These are phyloP conservation scores for Diaporthe sp. DNA, from an alignment of 2,329 filamentous ascomycete species.

Conservation along the genomic window DNA sequence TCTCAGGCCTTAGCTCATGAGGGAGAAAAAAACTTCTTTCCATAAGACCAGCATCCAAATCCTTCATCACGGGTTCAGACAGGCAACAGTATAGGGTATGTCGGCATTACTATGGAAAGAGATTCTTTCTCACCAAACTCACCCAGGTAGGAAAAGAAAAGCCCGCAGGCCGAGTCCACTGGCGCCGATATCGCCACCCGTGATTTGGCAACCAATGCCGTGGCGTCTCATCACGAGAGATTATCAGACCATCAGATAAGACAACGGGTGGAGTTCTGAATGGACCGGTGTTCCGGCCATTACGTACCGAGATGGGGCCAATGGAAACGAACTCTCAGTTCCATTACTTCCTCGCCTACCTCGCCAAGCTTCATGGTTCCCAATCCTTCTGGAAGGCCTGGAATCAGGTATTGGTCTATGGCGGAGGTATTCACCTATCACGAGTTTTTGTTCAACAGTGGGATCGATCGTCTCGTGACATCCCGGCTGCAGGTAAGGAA, in stretches of 20 bases:
- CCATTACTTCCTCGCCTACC: neutral
- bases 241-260: slow-evolving; percentile 21
- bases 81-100: neutral
- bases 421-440: neutral
- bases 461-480: neutral
- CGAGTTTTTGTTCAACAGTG: neutral
- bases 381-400: neutral
- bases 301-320: slow-evolving; percentile 19
- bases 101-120: neutral
- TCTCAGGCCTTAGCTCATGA: neutral
- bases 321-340: neutral
- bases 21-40: neutral
- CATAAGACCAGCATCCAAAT: slow-evolving; percentile 9
- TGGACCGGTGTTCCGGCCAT: neutral
- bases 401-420: neutral
- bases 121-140: neutral
- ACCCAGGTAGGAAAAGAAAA: slow-evolving; percentile 3
- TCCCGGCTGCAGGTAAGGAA: neutral
- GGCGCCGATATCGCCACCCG: slow-evolving; percentile 5
- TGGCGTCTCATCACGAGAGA: neutral
- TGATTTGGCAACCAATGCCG: neutral
- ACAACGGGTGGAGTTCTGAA: slow-evolving; percentile 2
- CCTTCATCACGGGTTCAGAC: neutral
- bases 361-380: neutral
- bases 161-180: slow-evolving; percentile 8